Evolutionary conservation across 495 filamentous ascomycete genomes (phyloP), one percentile per base, ranked within the genome.

Genomic region (Annulohypoxylon bovei): DNA sequence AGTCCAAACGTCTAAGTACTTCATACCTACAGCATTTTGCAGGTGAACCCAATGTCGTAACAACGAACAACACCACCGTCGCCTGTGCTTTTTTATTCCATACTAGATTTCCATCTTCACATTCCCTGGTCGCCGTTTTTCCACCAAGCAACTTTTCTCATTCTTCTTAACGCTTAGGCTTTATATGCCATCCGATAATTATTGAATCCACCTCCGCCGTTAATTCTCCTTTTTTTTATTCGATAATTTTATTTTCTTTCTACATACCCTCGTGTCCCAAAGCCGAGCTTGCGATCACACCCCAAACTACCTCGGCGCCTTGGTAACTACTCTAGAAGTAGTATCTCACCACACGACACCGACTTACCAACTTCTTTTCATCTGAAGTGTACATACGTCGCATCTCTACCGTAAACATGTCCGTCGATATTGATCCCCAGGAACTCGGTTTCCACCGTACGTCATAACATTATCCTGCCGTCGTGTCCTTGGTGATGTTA

Each of bases 381-480:
- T 46, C 28, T 20, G 2, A 50, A 28, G 49, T 27, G 27, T 65
- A 65, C 35, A 65, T 61, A 64, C 42, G 25, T 16, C 23, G 27
- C 14, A 27, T 25, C 40, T 35, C 28, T 52, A 30, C 70, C 75
- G 42, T 47, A 83, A 85, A 60, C 79, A 99, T 99, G 95, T 97
- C 94, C 66, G 88, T 99, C 78, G 91, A 97, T 75, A 91, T 98
- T 76, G 90, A 95, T 68, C 96, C 95, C 39, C 79, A 86, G 64
- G 95, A 99, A 87, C 89, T 99, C 68, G 89, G 90, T 83, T 99
- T 99, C 84, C 90, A 90, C 77, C 91, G 95, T 98, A 85, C 71
- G 92, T 85, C 69, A 58, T 60, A 40, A 53, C 55, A 35, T 12
- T 22, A 39, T 50, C 30, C 22, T 35, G 16, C 32, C n/a, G 35